Evolutionary conservation across 1,284 basidiomycete genomes (phyloP), one percentile per base, ranked within the genome.

Genomic region (Pseudozyma thailandica): DNA sequence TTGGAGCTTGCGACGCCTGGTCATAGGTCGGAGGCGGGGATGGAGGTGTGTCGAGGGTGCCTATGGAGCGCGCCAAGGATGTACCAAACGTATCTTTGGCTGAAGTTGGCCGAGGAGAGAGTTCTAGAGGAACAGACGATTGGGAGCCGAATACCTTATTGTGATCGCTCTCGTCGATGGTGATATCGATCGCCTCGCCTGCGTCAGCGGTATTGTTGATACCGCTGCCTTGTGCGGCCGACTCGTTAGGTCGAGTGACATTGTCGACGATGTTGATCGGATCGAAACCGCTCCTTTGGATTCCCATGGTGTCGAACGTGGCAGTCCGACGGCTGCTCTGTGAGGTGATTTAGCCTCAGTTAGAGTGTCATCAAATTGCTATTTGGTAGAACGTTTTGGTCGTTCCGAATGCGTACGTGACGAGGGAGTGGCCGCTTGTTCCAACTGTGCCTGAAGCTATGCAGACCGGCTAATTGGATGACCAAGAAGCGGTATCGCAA

Each of bases 161-260:
- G 54, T 64, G 68, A 39, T 71, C 68, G 4, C 61, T 44, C 25
- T 72, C 52, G 33, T 73, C 60, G 39, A 73, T 48, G 30, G 60
- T 63, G 43, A 72, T 72, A 50, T 72, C 70, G 50, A 72, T 42
- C 30, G 70, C 28, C 13, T 52, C 45, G 28, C 12, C 25, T 21
- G 60, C 56, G 23, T 46, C 46, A 18, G 30, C 33, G 12, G 38
- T 9, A 21, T 48, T n/a, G 39, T 20, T 28, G 45, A 49, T 33
- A 25, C n/a, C 31, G 31, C 50, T 48, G 9, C 18, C 21, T 8
- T 45, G 50, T 4, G 12, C 25, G 21, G 35, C 28, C n/a, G 51
- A 38, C n/a, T 52, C 45, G 23, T 45, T 50, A 6, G 62, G 48
- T 8, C 43, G 48, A 18, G 63, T 66, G 20, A 60, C 53, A 18